phyloP scores from a whole-genome alignment of 2,329 filamentous ascomycete genomes.

The Microdochium bolleyi region DNA sequence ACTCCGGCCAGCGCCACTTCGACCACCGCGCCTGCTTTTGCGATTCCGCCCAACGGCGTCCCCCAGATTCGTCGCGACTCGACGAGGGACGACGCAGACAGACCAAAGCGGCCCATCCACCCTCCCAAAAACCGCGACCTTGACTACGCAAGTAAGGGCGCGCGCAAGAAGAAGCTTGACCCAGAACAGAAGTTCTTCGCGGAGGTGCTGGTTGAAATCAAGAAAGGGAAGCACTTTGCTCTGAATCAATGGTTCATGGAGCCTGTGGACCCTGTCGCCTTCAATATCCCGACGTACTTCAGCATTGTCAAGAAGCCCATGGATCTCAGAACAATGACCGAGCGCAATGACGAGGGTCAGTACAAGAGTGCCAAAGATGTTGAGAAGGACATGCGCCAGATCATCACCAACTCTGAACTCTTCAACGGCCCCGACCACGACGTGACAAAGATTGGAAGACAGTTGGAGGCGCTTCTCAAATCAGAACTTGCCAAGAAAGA shows the following conservation, averaged over 20 bases:
- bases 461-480: conserved; percentile 69
- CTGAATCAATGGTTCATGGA: conserved; percentile 69
- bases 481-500: conserved; percentile 70
- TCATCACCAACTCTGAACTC: conserved; percentile 83
- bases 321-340: conserved; percentile 78
- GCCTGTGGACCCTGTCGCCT: conserved; percentile 86
- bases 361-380: conserved; percentile 82
- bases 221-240: conserved; percentile 61
- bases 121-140: conserved; percentile 85
- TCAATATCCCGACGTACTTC: conserved; percentile 90
- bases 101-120: conserved; percentile 90
- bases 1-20: conserved; percentile 24
- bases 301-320: conserved; percentile 94
- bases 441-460: conserved; percentile 63
- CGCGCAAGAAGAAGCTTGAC: conserved; percentile 85
- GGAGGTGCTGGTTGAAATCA: conserved; percentile 68
- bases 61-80: conserved; percentile 83
- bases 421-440: conserved; percentile 76
- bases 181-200: conserved; percentile 88
- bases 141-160: conserved; percentile 68
- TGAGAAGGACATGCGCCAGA: conserved; percentile 71
- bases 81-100: conserved; percentile 63
- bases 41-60: conserved; percentile 67
- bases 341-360: conserved; percentile 68
- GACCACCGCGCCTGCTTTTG: conserved; percentile 54